Evolutionary conservation across 345 rosid genomes (phyloP), one percentile per base, ranked within the genome.

Genomic region (Corymbia maculata): DNA sequence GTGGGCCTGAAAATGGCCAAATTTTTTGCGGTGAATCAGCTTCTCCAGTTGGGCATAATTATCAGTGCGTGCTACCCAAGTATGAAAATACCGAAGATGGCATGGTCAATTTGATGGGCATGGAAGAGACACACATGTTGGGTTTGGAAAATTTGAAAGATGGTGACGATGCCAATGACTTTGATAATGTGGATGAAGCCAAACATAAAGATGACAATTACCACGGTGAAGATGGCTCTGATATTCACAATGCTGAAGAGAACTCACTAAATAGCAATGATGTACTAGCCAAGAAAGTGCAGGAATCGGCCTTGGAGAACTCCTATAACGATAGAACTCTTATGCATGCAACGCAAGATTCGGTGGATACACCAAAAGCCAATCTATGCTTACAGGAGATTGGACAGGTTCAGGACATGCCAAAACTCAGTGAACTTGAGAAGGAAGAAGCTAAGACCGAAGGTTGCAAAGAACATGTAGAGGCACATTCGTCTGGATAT

Each of bases 101-200:
- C 49, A 75, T 75, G 49, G 49, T 75, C 28, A 9, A 42, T 75
- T 21, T 1, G 15, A 19, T 10, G 12, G 21, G 28, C 49, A 42
- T 42, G 84, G 49, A 91, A 87, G 93, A 92, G 12, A 87, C 90
- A 32, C 88, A 57, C 80, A 86, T 92, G 89, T 87, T 64, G 88
- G 88, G 85, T 84, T 85, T 28, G 86, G 92, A 90, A 82, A 88
- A 89, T 42, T 28, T 51, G 22, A 91, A 93, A 87, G 89, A 89
- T 19, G 68, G 85, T 49, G 90, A 89, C n/a, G 80, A 86, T 80
- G 89, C 61, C 79, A 91, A 85, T n/a, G 92, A 87, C 49, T 53
- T 52, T 61, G 90, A 90, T 87, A 92, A 91, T 5, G 84, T 3
- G 84, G 49, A 75, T 42, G 15, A 3, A 75, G 49, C 49, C 84